Evolutionary conservation across 2,329 filamentous ascomycete genomes (phyloP), one percentile per base, ranked within the genome.

Genomic region (Sporothrix inflata): DNA sequence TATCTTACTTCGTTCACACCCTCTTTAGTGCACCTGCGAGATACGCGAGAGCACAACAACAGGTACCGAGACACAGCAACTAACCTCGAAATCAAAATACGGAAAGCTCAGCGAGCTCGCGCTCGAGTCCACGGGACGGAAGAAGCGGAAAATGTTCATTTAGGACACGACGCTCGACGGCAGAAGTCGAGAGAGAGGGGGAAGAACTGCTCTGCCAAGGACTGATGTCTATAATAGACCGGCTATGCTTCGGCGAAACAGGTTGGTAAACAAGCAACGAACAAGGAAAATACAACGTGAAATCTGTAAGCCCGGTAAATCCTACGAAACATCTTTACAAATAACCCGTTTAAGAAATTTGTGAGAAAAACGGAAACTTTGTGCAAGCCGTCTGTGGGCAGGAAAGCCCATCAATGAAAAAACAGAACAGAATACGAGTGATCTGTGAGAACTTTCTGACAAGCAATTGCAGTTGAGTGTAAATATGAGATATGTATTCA

Each of bases 1-100:
- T 57, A 69, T 69, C 66, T 45, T 45, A 45, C 47, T 27, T 57
- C 21, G 16, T 40, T 34, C 66, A 69, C 63, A 67, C 24, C 61
- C 63, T 67, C 42, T n/a, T 67, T 30, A 21, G 61, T 34, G 42
- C 21, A n/a, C 14, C n/a, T 63, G 38, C 63, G 16, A 67, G 63
- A 67, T 67, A 67, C 63, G 42, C 63, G 63, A 67, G 24, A 45
- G 16, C 24, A 51, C 16, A 42, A 65, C 24, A 67, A 34, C 27
- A 67, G 63, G 63, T 67, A 67, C 38, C 63, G 63, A 51, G 63
- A 51, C 9, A 24, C 40, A 47, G 40, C n/a, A 0, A 30, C 12
- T 24, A 30, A 30, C 24, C 19, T 34, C 4, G 42, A 66, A 24
- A 12, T 11, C 16, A 61, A 40, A 24, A 45, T 42, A 34, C 16